Conservation (phyloP, 257 asterid species). For the Nicotiana paniculata region DNA sequence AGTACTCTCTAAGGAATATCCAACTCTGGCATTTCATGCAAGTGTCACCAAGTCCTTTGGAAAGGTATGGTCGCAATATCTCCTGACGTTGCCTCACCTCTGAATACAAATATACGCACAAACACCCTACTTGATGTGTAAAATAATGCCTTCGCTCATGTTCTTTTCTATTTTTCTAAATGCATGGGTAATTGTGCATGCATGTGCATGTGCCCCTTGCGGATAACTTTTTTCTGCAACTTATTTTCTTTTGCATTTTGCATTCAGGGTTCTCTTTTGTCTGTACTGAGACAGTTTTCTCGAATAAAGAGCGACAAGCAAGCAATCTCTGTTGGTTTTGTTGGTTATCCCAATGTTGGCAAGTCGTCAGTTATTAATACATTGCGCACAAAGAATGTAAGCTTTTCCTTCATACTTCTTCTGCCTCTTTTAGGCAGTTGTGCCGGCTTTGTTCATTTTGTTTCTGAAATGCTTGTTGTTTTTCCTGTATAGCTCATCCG, state of each 20-base stretch:
- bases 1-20: constrained; percentile 75
- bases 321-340: constrained; percentile 94
- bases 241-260: background rate
- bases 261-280: constrained; percentile 77
- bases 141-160: background rate
- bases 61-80: constrained; percentile 46
- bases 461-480: background rate
- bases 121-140: background rate
- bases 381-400: constrained; percentile 89
- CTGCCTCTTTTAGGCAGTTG: background rate
- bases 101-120: background rate
- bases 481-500: too few relatives aligned
- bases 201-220: background rate
- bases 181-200: background rate
- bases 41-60: constrained; percentile 93
- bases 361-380: constrained; percentile 97
- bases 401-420: background rate
- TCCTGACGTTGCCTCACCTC: background rate
- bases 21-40: constrained; percentile 93
- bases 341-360: constrained; percentile 98
- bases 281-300: constrained; percentile 83
- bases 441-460: background rate
- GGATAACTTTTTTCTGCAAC: background rate
- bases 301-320: constrained; percentile 92
- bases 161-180: background rate